A percentile compares a stretch with the other conserved stretches of the same genome.
Conservation (phyloP, 805 yeast species). For the Pichia ethanolica region DNA sequence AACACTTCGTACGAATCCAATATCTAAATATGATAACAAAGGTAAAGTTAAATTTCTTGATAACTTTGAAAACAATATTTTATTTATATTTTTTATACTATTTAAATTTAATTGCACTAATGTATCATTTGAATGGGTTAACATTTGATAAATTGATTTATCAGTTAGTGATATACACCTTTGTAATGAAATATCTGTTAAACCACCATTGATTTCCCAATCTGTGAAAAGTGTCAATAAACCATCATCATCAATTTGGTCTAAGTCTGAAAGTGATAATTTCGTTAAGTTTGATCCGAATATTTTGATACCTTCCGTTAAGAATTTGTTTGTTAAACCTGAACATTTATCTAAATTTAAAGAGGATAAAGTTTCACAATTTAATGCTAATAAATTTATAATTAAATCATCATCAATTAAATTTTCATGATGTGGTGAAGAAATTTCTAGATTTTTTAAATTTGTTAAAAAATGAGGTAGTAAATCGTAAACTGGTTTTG, state of each 20-base stretch:
- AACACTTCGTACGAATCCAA: constrained; percentile 72
- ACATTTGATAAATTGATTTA: constrained; percentile 47
- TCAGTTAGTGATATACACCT: constrained; percentile 65
- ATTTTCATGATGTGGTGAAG: constrained; percentile 61
- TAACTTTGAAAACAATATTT: constrained; percentile 39
- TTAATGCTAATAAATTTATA: constrained; percentile 48
- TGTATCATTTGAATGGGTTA: constrained; percentile 57
- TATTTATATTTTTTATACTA: constrained; percentile 54
- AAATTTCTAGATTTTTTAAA: constrained; percentile 53
- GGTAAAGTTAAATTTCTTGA: constrained; percentile 43
- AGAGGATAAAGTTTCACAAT: constrained; percentile 53
- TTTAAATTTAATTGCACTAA: constrained; percentile 67
- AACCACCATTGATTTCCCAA: constrained; percentile 51
- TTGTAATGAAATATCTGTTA: constrained; percentile 51
- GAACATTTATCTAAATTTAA: constrained; percentile 69
- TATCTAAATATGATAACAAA: constrained; percentile 57
- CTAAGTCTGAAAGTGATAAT: constrained; percentile 52
- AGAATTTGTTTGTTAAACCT: constrained; percentile 57
- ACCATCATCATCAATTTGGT: constrained; percentile 64
- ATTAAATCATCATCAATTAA: constrained; percentile 62
- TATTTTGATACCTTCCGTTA: constrained; percentile 49
- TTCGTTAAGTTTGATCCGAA: constrained; percentile 50
- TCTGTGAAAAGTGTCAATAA: constrained; percentile 48
- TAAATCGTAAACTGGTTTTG: constrained; percentile 49
- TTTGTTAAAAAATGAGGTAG: constrained; percentile 56